phyloP scores from a whole-genome alignment of 176 grass and related monocot genomes.

The Zizania latifolia region DNA sequence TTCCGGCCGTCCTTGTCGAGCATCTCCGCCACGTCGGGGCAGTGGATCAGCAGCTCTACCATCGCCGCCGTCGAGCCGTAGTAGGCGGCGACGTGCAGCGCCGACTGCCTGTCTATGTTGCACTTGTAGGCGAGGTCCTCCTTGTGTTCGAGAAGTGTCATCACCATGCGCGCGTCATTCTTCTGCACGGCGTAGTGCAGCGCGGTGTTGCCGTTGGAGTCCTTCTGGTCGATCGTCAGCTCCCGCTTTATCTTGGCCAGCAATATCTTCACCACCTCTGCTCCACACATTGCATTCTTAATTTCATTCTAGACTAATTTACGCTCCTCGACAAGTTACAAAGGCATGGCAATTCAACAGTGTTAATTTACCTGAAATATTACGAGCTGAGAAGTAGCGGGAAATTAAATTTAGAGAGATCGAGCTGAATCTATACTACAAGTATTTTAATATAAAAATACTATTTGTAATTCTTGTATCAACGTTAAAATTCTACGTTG shows the following conservation, averaged over 20 bases:
- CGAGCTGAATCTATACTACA: too few relatives aligned
- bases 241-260: neutral
- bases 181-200: conserved; percentile 71
- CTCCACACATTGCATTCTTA: too few relatives aligned
- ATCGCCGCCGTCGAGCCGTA: conserved; percentile 39
- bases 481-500: too few relatives aligned
- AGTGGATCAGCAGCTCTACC: conserved; percentile 39
- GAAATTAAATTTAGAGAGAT: too few relatives aligned
- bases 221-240: conserved; percentile 26
- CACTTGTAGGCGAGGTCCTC: conserved; percentile 37
- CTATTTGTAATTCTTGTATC: too few relatives aligned
- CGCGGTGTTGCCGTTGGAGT: conserved; percentile 38
- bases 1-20: conserved; percentile 22
- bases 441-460: too few relatives aligned
- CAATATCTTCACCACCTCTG: conserved; percentile 56
- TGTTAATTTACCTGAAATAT: too few relatives aligned
- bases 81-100: conserved; percentile 45
- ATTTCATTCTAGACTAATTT: too few relatives aligned
- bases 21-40: conserved; percentile 48
- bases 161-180: conserved; percentile 35
- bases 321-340: too few relatives aligned
- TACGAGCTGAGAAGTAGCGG: too few relatives aligned
- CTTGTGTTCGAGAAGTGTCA: conserved; percentile 32
- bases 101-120: conserved; percentile 2
- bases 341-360: too few relatives aligned